These are phyloP conservation scores for Aspergillus sp. DNA, from an alignment of 2,329 filamentous ascomycete genomes.

Conservation along the genomic window DNA sequence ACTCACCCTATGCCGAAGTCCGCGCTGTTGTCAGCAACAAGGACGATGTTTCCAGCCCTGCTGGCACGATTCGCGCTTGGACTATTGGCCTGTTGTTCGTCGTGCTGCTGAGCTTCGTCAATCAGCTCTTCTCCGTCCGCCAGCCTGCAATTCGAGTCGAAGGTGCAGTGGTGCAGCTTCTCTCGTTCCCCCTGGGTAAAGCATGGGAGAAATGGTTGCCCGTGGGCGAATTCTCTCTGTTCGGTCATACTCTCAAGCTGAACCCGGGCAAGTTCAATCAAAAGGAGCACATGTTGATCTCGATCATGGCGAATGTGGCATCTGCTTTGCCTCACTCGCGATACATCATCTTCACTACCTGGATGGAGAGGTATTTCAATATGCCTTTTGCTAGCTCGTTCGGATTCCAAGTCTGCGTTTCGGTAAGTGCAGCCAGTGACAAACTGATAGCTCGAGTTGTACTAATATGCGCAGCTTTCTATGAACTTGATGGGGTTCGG, in stretches of 20 bases:
- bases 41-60: constrained; percentile 24
- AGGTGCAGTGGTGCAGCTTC: constrained; percentile 8
- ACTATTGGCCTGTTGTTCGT: constrained; percentile 42
- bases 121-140: constrained; percentile 24
- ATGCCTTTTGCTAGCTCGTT: neutral
- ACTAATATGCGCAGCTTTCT: neutral
- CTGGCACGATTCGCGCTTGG: constrained; percentile 43
- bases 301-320: constrained; percentile 14
- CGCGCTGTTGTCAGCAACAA: constrained; percentile 22
- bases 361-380: constrained; percentile 10
- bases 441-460: too few relatives aligned
- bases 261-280: constrained; percentile 20
- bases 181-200: constrained; percentile 12
- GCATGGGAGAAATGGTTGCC: constrained; percentile 11
- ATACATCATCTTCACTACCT: constrained; percentile 11
- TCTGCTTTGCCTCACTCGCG: neutral
- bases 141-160: constrained; percentile 15
- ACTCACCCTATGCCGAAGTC: constrained; percentile 25
- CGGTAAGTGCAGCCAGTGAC: neutral
- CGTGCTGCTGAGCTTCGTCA: constrained; percentile 21
- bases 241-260: constrained; percentile 10
- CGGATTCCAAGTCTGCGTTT: constrained; percentile 11
- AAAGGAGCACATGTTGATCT: constrained; percentile 18
- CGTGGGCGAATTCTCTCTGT: constrained; percentile 5
- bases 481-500: constrained; percentile 15